Percentiles rank a stretch among this genome's conserved stretches.
phyloP scores from a whole-genome alignment of 257 asterid species.

The Solanum verrucosum region DNA sequence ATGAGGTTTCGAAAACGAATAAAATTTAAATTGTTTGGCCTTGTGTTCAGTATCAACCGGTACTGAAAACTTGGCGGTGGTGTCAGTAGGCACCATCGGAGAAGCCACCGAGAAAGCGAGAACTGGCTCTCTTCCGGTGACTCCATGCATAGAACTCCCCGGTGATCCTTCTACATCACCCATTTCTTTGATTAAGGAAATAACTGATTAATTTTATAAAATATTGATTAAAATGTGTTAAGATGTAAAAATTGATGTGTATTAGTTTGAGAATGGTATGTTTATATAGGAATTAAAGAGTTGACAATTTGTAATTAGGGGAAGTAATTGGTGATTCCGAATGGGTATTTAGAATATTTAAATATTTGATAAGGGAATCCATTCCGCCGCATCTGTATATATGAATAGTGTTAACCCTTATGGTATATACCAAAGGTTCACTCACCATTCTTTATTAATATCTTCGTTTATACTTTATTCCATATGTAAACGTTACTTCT shows the following conservation, averaged over 20 bases:
- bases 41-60: conserved; percentile 66
- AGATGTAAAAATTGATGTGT: neutral
- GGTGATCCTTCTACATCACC: conserved; percentile 23
- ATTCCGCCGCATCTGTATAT: conserved; percentile 11
- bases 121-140: conserved; percentile 34
- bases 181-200: neutral
- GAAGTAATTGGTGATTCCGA: neutral
- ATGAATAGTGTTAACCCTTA: neutral
- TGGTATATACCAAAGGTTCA: conserved; percentile 19
- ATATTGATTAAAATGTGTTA: neutral
- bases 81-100: conserved; percentile 32
- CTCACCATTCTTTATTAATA: neutral
- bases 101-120: conserved; percentile 29
- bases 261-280: neutral
- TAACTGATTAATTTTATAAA: neutral
- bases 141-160: conserved; percentile 46
- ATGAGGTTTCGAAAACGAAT: conserved; percentile 49
- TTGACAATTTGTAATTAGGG: neutral
- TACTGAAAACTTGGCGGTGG: conserved; percentile 36
- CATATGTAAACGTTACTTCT: neutral
- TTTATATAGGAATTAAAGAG: neutral
- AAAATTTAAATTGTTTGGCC: conserved; percentile 35
- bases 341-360: neutral
- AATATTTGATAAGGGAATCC: neutral
- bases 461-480: neutral